Evolutionary conservation across 345 rosid species (phyloP).

Genomic region (Firmiana major): DNA sequence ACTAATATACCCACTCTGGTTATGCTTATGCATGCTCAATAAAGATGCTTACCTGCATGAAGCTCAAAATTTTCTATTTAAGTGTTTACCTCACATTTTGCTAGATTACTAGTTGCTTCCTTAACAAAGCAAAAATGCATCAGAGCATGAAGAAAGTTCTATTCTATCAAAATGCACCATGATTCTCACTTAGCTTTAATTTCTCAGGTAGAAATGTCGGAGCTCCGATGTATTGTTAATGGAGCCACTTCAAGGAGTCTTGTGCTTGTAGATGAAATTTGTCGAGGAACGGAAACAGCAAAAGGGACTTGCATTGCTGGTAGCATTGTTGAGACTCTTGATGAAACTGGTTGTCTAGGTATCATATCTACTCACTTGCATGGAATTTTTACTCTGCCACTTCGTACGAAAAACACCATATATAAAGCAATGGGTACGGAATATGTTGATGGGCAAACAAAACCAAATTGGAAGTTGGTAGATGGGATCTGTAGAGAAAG

Average conservation of each 20-base stretch:
- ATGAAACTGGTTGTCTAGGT: conserved; percentile 80
- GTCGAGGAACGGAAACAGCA: conserved; percentile 96
- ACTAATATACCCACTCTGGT: too few relatives aligned
- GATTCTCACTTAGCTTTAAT: background rate
- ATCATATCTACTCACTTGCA: conserved; percentile 94
- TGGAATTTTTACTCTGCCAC: conserved; percentile 73
- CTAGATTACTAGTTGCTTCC: background rate
- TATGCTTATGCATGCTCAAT: too few relatives aligned
- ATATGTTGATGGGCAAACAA: conserved; percentile 60
- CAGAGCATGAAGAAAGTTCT: background rate
- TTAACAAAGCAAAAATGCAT: conserved; percentile 1
- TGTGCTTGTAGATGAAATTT: conserved; percentile 90
- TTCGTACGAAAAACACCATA: conserved; percentile 46
- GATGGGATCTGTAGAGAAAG: conserved; percentile 95
- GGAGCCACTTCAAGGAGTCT: conserved; percentile 83
- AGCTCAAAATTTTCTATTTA: background rate
- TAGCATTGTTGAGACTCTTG: conserved; percentile 77
- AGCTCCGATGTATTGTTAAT: conserved; percentile 67
- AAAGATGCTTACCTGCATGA: background rate
- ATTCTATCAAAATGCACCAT: background rate
- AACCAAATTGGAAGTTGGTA: conserved; percentile 83
- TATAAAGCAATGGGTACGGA: conserved; percentile 89
- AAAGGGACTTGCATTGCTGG: conserved; percentile 98
- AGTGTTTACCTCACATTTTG: background rate
- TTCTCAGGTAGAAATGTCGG: conserved; percentile 92